A percentile compares a stretch with the other conserved stretches of the same genome.
Conservation (phyloP, 306 rosid genomes). For the Betula pendula region DNA sequence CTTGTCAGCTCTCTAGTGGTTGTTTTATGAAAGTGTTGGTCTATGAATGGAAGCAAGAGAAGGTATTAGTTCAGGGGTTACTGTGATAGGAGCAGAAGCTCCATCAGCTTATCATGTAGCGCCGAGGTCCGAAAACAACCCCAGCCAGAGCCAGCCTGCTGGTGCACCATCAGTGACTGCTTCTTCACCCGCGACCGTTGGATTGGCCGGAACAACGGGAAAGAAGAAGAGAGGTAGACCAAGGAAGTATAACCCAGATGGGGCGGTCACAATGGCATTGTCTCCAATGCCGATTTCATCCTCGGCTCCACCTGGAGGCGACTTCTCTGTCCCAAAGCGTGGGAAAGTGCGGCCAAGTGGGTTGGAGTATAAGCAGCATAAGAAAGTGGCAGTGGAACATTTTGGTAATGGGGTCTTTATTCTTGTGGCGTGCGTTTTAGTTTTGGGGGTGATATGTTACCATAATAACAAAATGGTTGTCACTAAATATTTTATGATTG, state of each 20-base stretch:
- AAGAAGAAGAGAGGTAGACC: slow-evolving; percentile 92
- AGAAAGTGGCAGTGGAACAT: slow-evolving; percentile 58
- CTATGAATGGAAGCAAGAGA: slow-evolving; percentile 75
- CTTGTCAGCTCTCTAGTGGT: slow-evolving; percentile 1
- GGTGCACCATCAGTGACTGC: slow-evolving; percentile 24
- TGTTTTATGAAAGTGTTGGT: slow-evolving; percentile 1
- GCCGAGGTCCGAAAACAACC: slow-evolving; percentile 63
- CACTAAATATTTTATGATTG: slow-evolving; percentile 19
- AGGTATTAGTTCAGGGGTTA: slow-evolving; percentile 70
- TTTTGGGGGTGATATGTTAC: slow-evolving; percentile 7
- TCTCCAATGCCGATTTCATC: slow-evolving; percentile 70
- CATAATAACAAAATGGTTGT: slow-evolving; percentile 3
- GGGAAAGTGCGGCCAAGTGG: slow-evolving; percentile 53
- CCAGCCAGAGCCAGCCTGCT: slow-evolving; percentile 39
- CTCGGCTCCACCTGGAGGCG: slow-evolving; percentile 49
- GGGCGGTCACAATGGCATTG: slow-evolving; percentile 73
- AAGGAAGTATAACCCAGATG: slow-evolving; percentile 81
- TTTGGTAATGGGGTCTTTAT: slow-evolving; percentile 44
- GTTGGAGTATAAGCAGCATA: slow-evolving; percentile 55
- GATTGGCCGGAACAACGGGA: slow-evolving; percentile 43
- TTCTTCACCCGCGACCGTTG: slow-evolving; percentile 50
- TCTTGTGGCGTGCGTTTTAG: not conserved
- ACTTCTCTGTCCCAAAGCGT: slow-evolving; percentile 50
- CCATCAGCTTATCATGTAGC: slow-evolving; percentile 85
- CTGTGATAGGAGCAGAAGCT: slow-evolving; percentile 82